These are phyloP conservation scores for Pseudomicrostroma phylloplanum DNA, from an alignment of 1,284 basidiomycete species.

Conservation along the genomic window DNA sequence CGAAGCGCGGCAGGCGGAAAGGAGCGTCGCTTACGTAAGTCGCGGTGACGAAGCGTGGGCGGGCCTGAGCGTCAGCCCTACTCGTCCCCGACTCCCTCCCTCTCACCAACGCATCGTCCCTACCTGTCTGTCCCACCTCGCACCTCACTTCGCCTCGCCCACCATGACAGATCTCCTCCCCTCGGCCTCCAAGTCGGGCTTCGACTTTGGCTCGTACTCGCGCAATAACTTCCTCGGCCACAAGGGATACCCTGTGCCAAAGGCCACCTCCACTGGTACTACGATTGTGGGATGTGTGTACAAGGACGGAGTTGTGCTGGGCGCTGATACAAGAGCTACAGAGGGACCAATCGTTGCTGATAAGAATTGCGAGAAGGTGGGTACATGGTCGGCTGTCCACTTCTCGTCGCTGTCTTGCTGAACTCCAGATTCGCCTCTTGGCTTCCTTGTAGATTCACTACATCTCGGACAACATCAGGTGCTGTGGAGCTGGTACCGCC, in stretches of 20 bases:
- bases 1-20: too few relatives aligned
- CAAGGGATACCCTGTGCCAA: constrained; percentile 59
- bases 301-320: constrained; percentile 85
- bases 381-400: constrained; percentile 17
- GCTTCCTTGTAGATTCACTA: constrained; percentile 70
- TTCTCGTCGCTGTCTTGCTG: background rate
- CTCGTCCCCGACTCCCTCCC: too few relatives aligned
- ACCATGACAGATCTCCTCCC: too few relatives aligned
- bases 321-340: constrained; percentile 93
- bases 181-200: constrained; percentile 54
- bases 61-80: too few relatives aligned
- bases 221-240: constrained; percentile 74
- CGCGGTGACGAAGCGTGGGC: too few relatives aligned
- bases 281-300: constrained; percentile 89
- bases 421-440: background rate
- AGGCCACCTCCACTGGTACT: constrained; percentile 68
- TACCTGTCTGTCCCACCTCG: too few relatives aligned
- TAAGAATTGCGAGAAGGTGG: constrained; percentile 98
- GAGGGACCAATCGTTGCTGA: constrained; percentile 93
- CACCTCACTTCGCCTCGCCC: too few relatives aligned
- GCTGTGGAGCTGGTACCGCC: constrained; percentile 96
- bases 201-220: constrained; percentile 66
- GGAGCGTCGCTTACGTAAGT: too few relatives aligned
- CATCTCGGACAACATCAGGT: constrained; percentile 63
- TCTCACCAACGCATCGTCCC: too few relatives aligned